These are phyloP conservation scores for Rasamsonia emersonii DNA, from an alignment of 2,329 filamentous ascomycete species.

Conservation along the genomic window DNA sequence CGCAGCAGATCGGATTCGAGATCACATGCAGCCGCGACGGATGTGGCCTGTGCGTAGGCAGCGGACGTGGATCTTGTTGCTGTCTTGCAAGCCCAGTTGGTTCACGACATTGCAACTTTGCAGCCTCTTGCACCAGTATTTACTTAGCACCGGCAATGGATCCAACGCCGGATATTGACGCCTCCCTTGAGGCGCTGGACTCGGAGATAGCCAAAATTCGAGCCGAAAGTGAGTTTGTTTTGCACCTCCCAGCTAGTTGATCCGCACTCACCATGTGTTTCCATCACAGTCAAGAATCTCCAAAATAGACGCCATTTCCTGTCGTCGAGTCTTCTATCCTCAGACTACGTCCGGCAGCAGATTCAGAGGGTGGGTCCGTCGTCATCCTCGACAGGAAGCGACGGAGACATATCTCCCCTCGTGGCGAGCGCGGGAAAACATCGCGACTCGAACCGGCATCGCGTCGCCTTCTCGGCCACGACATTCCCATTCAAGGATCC, in stretches of 20 bases:
- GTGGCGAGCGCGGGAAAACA: constrained; percentile 23
- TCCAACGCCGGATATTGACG: constrained; percentile 4
- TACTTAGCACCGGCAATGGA: no score
- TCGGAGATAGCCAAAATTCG: constrained; percentile 33
- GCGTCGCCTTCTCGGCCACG: constrained; percentile 37
- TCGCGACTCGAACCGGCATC: constrained; percentile 31
- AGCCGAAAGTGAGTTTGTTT: constrained; percentile 34
- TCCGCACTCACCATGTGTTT: constrained; percentile 11
- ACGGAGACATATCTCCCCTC: constrained; percentile 25
- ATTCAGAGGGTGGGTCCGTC: constrained; percentile 13
- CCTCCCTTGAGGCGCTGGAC: constrained; percentile 23
- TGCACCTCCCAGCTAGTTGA: no score
- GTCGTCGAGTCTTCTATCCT: constrained; percentile 34
- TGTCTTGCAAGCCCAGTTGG: no score
- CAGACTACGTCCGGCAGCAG: constrained; percentile 25
- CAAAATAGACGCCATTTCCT: constrained; percentile 31
- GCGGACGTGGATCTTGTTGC: no score
- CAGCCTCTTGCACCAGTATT: no score
- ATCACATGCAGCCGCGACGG: constrained; percentile 1
- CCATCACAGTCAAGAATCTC: constrained; percentile 30
- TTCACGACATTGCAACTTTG: no score
- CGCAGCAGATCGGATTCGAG: no score
- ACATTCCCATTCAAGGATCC: constrained; percentile 40
- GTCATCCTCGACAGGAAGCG: constrained; percentile 11
- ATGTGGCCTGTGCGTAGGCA: no score